phyloP scores from a whole-genome alignment of 2,329 filamentous ascomycete genomes.

The Apiospora saccharicola region DNA sequence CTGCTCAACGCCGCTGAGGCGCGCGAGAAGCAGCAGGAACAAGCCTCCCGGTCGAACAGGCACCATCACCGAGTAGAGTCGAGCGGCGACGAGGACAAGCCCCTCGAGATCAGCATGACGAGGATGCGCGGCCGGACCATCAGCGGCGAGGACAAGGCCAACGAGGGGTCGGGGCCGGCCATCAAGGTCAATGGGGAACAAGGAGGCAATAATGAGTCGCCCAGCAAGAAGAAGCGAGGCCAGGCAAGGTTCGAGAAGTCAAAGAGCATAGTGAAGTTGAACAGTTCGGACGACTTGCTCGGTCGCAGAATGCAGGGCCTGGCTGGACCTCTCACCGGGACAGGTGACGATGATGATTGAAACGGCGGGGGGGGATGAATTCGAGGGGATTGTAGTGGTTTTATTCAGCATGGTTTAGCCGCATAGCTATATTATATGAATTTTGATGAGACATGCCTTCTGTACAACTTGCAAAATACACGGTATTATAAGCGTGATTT shows the following conservation, averaged over 20 bases:
- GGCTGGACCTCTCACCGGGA: slow-evolving; percentile 59
- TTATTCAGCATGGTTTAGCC: background rate
- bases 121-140: slow-evolving; percentile 48
- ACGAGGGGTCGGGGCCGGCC: slow-evolving; percentile 13
- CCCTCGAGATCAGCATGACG: slow-evolving; percentile 81
- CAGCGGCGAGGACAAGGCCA: slow-evolving; percentile 31
- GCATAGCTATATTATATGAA: background rate
- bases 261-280: slow-evolving; percentile 60
- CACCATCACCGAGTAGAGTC: slow-evolving; percentile 64
- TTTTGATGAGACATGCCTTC: slow-evolving; percentile 2
- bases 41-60: slow-evolving; percentile 39
- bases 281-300: slow-evolving; percentile 65
- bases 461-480: background rate
- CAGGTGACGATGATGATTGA: slow-evolving; percentile 45
- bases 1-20: slow-evolving; percentile 67
- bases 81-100: slow-evolving; percentile 80
- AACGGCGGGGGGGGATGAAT: too few relatives aligned
- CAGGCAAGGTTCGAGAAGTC: slow-evolving; percentile 45
- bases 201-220: slow-evolving; percentile 33
- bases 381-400: background rate
- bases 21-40: slow-evolving; percentile 41
- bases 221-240: slow-evolving; percentile 34
- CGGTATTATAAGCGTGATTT: background rate
- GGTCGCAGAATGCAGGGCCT: slow-evolving; percentile 66
- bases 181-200: slow-evolving; percentile 30